These are phyloP conservation scores for Cladosporium velox DNA, from an alignment of 2,329 filamentous ascomycete species.

Conservation along the genomic window DNA sequence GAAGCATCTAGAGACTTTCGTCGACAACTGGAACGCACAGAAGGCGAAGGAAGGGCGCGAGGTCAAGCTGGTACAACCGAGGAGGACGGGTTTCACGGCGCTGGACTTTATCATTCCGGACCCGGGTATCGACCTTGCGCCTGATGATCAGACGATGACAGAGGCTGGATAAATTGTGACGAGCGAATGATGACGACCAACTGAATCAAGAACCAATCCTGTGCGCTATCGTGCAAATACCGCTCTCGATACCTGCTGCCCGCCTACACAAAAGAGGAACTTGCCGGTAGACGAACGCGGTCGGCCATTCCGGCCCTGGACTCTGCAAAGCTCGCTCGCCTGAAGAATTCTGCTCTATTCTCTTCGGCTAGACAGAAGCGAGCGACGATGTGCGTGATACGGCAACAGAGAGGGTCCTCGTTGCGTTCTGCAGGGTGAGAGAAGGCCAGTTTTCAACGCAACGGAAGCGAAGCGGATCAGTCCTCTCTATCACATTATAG, in stretches of 20 bases:
- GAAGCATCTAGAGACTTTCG: slow-evolving; percentile 71
- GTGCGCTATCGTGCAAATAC: not conserved
- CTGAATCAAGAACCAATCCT: not conserved
- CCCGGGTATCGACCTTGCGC: slow-evolving; percentile 59
- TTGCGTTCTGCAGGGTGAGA: not conserved
- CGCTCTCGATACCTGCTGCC: not conserved
- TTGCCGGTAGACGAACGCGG: not conserved
- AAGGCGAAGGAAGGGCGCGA: slow-evolving; percentile 58
- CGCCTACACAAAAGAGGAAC: not conserved
- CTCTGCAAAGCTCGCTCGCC: not conserved
- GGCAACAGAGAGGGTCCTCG: not conserved
- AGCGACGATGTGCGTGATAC: not conserved
- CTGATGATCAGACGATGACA: slow-evolving; percentile 1
- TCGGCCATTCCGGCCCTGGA: not conserved
- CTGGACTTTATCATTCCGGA: slow-evolving; percentile 81
- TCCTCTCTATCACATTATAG: not conserved
- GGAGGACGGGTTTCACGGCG: slow-evolving; percentile 85
- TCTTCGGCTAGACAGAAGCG: no score
- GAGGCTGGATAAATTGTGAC: not conserved
- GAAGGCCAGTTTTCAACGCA: not conserved
- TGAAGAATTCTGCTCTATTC: not conserved
- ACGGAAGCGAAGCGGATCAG: not conserved
- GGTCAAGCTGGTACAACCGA: slow-evolving; percentile 75
- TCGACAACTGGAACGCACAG: slow-evolving; percentile 82
- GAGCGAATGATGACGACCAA: not conserved